Evolutionary conservation across 2,329 filamentous ascomycete species (phyloP).

Genomic region (Xylariaceae sp.): DNA sequence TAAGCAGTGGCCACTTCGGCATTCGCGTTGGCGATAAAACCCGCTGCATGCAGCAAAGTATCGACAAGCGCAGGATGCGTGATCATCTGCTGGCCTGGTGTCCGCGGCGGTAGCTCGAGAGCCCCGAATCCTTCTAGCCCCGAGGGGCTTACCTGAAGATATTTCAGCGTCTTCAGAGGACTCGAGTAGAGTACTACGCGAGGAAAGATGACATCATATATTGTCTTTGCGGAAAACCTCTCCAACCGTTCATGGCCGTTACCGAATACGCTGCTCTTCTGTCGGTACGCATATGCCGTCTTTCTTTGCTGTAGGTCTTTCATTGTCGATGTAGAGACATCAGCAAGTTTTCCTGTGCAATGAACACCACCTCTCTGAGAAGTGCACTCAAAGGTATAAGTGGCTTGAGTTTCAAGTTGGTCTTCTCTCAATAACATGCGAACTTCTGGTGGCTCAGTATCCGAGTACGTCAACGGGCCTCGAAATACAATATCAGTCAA

Average conservation of each 20-base stretch:
- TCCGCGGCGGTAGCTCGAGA: slow-evolving; percentile 4
- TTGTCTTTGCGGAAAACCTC: not conserved
- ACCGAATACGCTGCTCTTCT: not conserved
- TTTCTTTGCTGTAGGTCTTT: not conserved
- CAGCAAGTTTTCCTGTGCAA: not conserved
- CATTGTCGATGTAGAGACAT: not conserved
- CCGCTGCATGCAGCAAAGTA: slow-evolving; percentile 27
- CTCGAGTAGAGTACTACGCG: slow-evolving; percentile 24
- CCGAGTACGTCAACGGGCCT: slow-evolving; percentile 2
- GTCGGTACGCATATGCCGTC: not conserved
- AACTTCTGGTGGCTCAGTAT: not conserved
- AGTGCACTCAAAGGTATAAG: not conserved
- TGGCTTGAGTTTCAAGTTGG: not conserved
- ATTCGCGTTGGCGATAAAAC: slow-evolving; percentile 26
- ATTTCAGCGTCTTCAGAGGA: slow-evolving; percentile 21
- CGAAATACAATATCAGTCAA: slow-evolving; percentile 2
- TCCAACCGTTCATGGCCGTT: not conserved
- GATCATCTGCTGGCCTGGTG: slow-evolving; percentile 12
- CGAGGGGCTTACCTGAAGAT: slow-evolving; percentile 19
- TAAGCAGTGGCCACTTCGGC: slow-evolving; percentile 21
- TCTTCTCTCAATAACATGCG: not conserved
- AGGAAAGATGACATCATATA: slow-evolving; percentile 26
- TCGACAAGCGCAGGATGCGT: slow-evolving; percentile 24
- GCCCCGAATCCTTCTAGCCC: slow-evolving; percentile 14
- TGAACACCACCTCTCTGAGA: not conserved